phyloP scores from a whole-genome alignment of 139 green algal species.

The Astrephomene gubernaculifera region DNA sequence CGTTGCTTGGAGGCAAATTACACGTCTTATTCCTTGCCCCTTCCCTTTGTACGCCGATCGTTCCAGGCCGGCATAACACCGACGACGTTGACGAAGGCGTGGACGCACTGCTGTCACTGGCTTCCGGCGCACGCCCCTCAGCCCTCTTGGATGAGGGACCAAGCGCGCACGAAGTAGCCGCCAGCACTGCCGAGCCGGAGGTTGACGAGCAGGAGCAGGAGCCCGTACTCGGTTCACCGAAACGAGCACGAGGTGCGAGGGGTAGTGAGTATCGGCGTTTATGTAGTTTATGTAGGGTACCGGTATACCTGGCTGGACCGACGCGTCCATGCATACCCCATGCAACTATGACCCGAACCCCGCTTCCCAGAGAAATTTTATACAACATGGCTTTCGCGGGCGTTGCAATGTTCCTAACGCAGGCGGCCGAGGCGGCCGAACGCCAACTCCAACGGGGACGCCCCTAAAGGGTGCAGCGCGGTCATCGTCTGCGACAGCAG shows the following conservation, averaged over 20 bases:
- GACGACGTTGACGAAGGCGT: conserved; percentile 75
- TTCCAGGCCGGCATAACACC: conserved; percentile 36
- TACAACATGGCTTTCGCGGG: too few relatives aligned
- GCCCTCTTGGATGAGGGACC: not conserved
- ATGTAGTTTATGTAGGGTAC: too few relatives aligned
- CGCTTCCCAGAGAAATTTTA: too few relatives aligned
- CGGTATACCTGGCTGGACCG: too few relatives aligned
- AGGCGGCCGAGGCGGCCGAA: not conserved
- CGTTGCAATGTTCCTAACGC: too few relatives aligned
- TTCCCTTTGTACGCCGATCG: not conserved
- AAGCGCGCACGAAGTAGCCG: not conserved
- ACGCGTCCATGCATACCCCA: too few relatives aligned
- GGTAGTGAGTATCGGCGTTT: too few relatives aligned
- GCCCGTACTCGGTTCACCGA: not conserved
- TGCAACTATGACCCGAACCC: too few relatives aligned
- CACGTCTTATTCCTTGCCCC: too few relatives aligned
- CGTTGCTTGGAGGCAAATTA: too few relatives aligned
- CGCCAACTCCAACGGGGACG: conserved; percentile 21
- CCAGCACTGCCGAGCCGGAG: not conserved
- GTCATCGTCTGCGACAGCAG: not conserved
- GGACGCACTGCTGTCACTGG: conserved; percentile 78
- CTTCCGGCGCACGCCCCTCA: conserved; percentile 57
- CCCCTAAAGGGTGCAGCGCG: not conserved
- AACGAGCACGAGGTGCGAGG: not conserved
- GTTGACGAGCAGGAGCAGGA: not conserved